phyloP scores from a whole-genome alignment of 352 stramenopile genomes.

The Phytophthora hibernalis region DNA sequence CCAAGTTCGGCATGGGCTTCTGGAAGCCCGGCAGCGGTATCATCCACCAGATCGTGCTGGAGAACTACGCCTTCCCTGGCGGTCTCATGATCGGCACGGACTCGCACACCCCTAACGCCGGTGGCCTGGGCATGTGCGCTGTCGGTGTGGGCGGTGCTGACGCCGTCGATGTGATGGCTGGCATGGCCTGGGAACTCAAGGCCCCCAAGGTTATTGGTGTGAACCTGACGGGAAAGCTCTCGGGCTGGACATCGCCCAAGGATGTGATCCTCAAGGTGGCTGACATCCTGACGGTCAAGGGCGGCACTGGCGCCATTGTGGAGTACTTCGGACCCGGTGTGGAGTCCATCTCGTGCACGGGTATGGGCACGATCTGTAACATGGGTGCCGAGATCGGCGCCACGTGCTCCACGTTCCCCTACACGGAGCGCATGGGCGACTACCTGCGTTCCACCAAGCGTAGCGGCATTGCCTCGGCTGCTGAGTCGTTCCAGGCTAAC shows the following conservation, averaged over 20 bases:
- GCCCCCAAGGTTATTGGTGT: conserved; percentile 95
- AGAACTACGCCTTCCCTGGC: conserved; percentile 96
- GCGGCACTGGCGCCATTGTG: conserved; percentile 93
- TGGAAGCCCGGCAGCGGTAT: conserved; percentile 95
- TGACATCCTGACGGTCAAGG: conserved; percentile 94
- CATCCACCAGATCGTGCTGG: conserved; percentile 95
- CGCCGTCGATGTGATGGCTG: conserved; percentile 94
- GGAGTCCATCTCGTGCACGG: conserved; percentile 94
- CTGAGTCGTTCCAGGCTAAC: conserved; percentile 89
- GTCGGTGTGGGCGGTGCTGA: conserved; percentile 94
- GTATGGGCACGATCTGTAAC: conserved; percentile 96
- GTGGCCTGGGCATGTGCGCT: conserved; percentile 94
- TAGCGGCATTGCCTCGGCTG: conserved; percentile 89
- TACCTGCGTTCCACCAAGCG: conserved; percentile 92
- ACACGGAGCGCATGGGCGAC: conserved; percentile 92
- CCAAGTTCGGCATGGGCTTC: conserved; percentile 95
- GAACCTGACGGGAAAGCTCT: conserved; percentile 93
- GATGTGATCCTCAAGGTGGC: conserved; percentile 96
- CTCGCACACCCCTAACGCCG: conserved; percentile 94
- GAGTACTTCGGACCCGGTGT: conserved; percentile 95
- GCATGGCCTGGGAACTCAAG: conserved; percentile 96
- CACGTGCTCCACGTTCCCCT: conserved; percentile 95
- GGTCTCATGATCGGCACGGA: conserved; percentile 96
- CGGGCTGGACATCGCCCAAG: conserved; percentile 94
- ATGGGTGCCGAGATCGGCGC: conserved; percentile 95